Percentiles rank a stretch among this genome's conserved stretches.
Evolutionary conservation across 768 basidiomycete species (phyloP).

Genomic region (Amanita pallidorosea): DNA sequence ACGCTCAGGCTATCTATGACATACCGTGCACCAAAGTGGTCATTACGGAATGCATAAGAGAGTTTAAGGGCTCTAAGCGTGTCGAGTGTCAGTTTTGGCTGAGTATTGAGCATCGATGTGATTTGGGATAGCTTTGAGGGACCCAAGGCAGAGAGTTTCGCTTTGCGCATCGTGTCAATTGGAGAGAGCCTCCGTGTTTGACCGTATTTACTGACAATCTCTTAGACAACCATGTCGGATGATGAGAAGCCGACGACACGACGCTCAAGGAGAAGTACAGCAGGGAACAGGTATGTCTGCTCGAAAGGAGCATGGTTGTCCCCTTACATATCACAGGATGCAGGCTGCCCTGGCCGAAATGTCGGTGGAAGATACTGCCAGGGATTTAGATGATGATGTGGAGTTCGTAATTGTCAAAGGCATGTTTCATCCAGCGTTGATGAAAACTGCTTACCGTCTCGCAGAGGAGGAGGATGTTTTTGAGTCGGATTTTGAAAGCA

Average conservation of each 20-base stretch:
- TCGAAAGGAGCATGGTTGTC: background rate
- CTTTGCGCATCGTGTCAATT: conserved; percentile 11
- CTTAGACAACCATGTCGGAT: conserved; percentile 6
- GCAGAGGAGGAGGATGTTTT: conserved; percentile 76
- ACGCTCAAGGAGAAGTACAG: conserved; percentile 60
- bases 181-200: background rate
- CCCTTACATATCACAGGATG: conserved; percentile 39
- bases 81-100: conserved; percentile 39
- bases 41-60: conserved; percentile 48
- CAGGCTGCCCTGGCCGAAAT: conserved; percentile 69
- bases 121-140: conserved; percentile 47
- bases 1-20: background rate
- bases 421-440: conserved; percentile 12
- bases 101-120: conserved; percentile 35
- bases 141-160: conserved; percentile 19
- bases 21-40: conserved; percentile 69
- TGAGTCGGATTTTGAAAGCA: conserved; percentile 78
- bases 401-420: conserved; percentile 66
- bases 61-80: conserved; percentile 43
- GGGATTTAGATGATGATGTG: conserved; percentile 60
- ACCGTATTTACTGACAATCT: background rate
- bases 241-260: conserved; percentile 36
- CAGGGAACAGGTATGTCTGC: conserved; percentile 57
- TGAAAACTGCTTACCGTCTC: background rate
- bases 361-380: conserved; percentile 38